phyloP scores from a whole-genome alignment of 1,284 basidiomycete genomes.

The Trichosporon sp. region DNA sequence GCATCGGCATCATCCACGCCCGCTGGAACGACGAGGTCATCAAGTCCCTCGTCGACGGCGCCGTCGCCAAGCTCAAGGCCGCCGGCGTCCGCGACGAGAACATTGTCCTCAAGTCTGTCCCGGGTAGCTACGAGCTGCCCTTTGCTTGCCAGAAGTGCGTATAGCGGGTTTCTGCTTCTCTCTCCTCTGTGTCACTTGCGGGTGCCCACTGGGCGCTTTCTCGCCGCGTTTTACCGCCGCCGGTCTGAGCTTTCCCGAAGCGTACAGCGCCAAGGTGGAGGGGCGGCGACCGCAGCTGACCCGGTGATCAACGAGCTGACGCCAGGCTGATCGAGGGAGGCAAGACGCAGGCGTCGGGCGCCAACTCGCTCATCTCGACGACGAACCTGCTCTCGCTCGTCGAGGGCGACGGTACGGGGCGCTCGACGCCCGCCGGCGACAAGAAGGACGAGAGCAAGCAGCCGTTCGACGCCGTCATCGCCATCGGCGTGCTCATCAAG shows the following conservation, averaged over 20 bases:
- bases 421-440: conserved; percentile 49
- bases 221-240: neutral
- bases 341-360: conserved; percentile 42
- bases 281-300: neutral
- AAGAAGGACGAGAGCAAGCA: conserved; percentile 49
- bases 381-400: conserved; percentile 63
- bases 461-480: conserved; percentile 86
- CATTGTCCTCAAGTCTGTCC: conserved; percentile 85
- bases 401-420: conserved; percentile 50
- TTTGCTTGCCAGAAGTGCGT: conserved; percentile 69
- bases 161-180: too few species aligned
- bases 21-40: conserved; percentile 87
- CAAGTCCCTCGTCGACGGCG: conserved; percentile 73
- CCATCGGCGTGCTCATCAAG: conserved; percentile 96
- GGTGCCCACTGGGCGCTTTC: too few species aligned
- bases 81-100: conserved; percentile 83
- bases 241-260: neutral
- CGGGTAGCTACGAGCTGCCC: conserved; percentile 91
- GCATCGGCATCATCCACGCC: conserved; percentile 85
- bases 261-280: too few species aligned
- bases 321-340: conserved; percentile 47
- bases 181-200: too few species aligned
- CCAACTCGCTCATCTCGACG: conserved; percentile 44
- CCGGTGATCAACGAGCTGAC: neutral
- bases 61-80: conserved; percentile 69